Evolutionary conservation across 345 rosid genomes (phyloP), one percentile per base, ranked within the genome.

Genomic region (Gossypium ekmanianum): DNA sequence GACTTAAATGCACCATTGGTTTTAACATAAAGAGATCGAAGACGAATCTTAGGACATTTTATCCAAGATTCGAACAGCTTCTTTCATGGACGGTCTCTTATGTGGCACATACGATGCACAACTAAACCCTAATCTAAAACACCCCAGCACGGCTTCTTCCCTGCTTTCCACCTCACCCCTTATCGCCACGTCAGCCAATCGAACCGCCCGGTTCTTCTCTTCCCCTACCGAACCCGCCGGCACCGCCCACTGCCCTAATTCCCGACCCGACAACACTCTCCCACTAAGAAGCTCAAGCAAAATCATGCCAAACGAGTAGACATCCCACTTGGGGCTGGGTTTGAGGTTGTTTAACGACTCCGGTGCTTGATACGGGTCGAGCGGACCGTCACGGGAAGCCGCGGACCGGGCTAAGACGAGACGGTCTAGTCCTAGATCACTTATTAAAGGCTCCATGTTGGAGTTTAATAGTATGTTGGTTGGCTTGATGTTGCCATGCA

Each of bases 1-100:
- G 81, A n/a, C 82, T 80, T 83, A 78, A 74, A 43, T 44, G 39
- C 52, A 54, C 76, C 11, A 74, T 52, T 34, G 74, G 43, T 58
- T 45, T 62, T 67, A 43, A 68, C 74, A 72, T 44, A 18, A 24
- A 54, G 65, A 27, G 43, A 27, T 6, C 12, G 65, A 61, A 61
- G 41, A 61, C 9, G 61, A 56, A 54, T 44, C 54, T 4, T 27
- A 58, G 50, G 82, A 74, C 63, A 88, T 61, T 85, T 91, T 92
- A 45, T 90, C 98, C 1, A 95, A 79, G 48, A 87, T 81, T 64
- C 89, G 96, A 11, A 83, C 77, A 8, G 82, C 92, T 78, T 95
- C 98, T 76, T 87, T 95, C 94, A 95, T 91, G 72, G 87, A 61
- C 9, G 98, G 97, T 88, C 99, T 94, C 84, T 83, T 93, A 34